These are phyloP conservation scores for Alternaria gansuensis DNA, from an alignment of 2,329 filamentous ascomycete species.

Conservation along the genomic window DNA sequence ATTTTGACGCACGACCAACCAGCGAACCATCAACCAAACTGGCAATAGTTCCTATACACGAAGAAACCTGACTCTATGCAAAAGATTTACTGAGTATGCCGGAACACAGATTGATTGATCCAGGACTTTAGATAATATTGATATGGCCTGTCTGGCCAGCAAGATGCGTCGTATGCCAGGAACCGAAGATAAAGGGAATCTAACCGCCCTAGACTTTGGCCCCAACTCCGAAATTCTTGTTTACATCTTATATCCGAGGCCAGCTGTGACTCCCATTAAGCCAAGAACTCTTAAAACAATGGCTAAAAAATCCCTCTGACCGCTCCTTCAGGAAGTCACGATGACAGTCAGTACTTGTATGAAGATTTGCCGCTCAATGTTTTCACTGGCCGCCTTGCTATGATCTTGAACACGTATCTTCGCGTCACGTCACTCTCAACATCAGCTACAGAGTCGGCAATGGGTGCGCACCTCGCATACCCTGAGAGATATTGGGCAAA, in stretches of 20 bases:
- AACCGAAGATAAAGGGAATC: not conserved
- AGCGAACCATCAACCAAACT: too few species aligned
- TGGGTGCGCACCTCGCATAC: not conserved
- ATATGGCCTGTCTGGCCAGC: not conserved
- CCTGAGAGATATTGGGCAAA: not conserved
- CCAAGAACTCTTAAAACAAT: not conserved
- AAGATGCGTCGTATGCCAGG: not conserved
- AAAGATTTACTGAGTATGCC: too few species aligned
- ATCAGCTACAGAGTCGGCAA: not conserved
- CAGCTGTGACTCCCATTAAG: not conserved
- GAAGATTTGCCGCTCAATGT: not conserved
- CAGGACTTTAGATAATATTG: too few species aligned
- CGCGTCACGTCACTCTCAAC: not conserved
- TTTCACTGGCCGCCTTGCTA: not conserved
- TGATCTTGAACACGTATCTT: not conserved
- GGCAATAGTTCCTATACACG: too few species aligned
- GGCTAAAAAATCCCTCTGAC: not conserved
- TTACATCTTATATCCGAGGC: too few species aligned
- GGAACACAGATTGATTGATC: too few species aligned
- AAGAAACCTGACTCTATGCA: too few species aligned
- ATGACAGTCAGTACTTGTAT: not conserved
- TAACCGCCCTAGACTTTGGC: not conserved
- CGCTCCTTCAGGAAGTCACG: not conserved
- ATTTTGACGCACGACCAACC: too few species aligned
- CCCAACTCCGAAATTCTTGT: too few species aligned